Evolutionary conservation across 2,329 filamentous ascomycete genomes (phyloP).

Genomic region (Trichoderma afroharzianum): DNA sequence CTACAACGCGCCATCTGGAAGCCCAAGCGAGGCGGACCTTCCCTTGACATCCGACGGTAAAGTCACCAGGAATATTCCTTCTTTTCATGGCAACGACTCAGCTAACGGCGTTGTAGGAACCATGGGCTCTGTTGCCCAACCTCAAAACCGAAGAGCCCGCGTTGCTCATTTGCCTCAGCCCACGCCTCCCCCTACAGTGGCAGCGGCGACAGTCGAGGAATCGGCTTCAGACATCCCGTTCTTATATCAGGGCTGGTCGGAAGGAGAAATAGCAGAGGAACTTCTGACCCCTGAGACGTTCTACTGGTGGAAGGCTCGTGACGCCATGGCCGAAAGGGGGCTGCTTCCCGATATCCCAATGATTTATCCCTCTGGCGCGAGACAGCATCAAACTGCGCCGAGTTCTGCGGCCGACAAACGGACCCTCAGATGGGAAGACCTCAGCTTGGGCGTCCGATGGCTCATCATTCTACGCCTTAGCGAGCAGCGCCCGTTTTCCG

Average conservation of each 20-base stretch:
- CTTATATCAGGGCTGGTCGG: background rate
- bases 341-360: background rate
- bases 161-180: slow-evolving; percentile 5
- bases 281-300: background rate
- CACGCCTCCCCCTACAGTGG: background rate
- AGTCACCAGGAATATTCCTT: background rate
- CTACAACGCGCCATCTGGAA: background rate
- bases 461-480: background rate
- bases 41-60: background rate
- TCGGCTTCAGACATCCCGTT: background rate
- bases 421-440: background rate
- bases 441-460: background rate
- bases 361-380: background rate
- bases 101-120: background rate
- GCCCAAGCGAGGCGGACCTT: background rate
- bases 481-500: background rate
- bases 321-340: background rate
- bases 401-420: background rate
- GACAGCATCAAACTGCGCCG: background rate
- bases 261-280: background rate
- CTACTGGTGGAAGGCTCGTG: background rate
- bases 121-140: background rate
- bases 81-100: background rate
- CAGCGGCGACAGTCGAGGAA: background rate
- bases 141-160: background rate